These are phyloP conservation scores for Cephaloascus albidus DNA, from an alignment of 805 yeast genomes.

Conservation along the genomic window DNA sequence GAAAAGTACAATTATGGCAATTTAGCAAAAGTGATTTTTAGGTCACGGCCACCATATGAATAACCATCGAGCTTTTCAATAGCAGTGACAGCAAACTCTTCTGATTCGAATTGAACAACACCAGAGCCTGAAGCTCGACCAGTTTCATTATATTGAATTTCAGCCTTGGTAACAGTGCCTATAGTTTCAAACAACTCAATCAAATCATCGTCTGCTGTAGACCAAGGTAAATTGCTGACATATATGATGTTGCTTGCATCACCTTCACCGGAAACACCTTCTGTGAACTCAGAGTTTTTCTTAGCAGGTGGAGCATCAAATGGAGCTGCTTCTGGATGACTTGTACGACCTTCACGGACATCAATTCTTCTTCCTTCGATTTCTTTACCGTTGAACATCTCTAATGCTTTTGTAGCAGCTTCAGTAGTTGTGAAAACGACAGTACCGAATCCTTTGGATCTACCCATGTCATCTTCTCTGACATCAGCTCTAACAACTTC, in stretches of 20 bases:
- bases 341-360: slow-evolving; percentile 57
- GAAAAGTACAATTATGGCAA: slow-evolving; percentile 4
- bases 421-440: slow-evolving; percentile 59
- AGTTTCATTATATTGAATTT: slow-evolving; percentile 49
- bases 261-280: slow-evolving; percentile 54
- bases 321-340: slow-evolving; percentile 5
- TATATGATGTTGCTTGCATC: slow-evolving; percentile 40
- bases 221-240: slow-evolving; percentile 78
- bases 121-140: slow-evolving; percentile 79
- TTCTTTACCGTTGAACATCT: slow-evolving; percentile 56
- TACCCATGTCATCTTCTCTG: slow-evolving; percentile 53
- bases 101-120: slow-evolving; percentile 66
- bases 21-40: slow-evolving; percentile 61
- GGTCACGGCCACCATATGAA: slow-evolving; percentile 74
- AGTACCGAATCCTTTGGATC: slow-evolving; percentile 81
- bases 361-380: slow-evolving; percentile 72
- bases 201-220: slow-evolving; percentile 80
- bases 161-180: slow-evolving; percentile 70
- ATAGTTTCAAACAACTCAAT: slow-evolving; percentile 79
- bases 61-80: slow-evolving; percentile 69
- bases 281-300: slow-evolving; percentile 50
- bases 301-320: slow-evolving; percentile 4
- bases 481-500: slow-evolving; percentile 78
- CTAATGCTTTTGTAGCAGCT: slow-evolving; percentile 67
- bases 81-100: slow-evolving; percentile 64